phyloP scores from a whole-genome alignment of 208 protist species.

The Acanthamoeba lenticulata region DNA sequence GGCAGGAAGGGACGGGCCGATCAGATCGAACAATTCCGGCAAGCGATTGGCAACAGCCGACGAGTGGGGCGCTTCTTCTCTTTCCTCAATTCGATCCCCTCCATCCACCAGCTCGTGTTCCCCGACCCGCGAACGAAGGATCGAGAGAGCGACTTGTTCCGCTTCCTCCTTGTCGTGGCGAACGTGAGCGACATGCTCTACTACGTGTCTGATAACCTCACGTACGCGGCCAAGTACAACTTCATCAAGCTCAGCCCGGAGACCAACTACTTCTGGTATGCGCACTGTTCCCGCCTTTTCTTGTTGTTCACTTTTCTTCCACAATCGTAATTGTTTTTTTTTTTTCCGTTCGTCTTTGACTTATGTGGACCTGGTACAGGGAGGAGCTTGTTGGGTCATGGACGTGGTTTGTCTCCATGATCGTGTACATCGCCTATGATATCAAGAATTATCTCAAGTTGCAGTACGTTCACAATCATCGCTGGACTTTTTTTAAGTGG shows the following conservation, averaged over 20 bases:
- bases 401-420: constrained; percentile 59
- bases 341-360: not conserved
- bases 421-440: constrained; percentile 39
- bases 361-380: not conserved
- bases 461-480: not conserved
- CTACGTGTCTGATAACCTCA: constrained; percentile 38
- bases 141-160: constrained; percentile 31
- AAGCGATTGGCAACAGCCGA: constrained; percentile 25
- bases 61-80: constrained; percentile 31
- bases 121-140: constrained; percentile 38
- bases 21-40: not conserved
- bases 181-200: constrained; percentile 51
- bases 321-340: not conserved
- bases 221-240: constrained; percentile 47
- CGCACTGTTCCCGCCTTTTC: too few species aligned
- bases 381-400: constrained; percentile 32
- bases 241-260: constrained; percentile 59
- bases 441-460: constrained; percentile 14
- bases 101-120: constrained; percentile 18
- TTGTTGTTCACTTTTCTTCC: not conserved
- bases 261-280: constrained; percentile 49
- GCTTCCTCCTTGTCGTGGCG: constrained; percentile 29
- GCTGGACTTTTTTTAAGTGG: not conserved
- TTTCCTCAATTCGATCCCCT: not conserved
- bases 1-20: constrained; percentile 31